These are phyloP conservation scores for Macrocybe sp. DNA, from an alignment of 1,284 basidiomycete genomes.

Conservation along the genomic window DNA sequence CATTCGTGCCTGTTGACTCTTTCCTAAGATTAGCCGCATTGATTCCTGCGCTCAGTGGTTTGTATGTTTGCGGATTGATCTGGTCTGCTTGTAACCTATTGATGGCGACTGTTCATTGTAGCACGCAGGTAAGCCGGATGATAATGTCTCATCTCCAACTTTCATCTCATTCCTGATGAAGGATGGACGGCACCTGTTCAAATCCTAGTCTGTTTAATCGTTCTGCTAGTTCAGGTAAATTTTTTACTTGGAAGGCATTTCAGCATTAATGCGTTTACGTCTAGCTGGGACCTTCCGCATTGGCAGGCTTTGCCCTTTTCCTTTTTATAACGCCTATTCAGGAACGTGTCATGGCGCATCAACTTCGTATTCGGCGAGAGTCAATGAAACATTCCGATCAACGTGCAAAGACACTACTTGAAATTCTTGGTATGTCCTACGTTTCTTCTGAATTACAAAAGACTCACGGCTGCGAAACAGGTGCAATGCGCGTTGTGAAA, in stretches of 20 bases:
- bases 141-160: not conserved
- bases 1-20: conserved; percentile 3
- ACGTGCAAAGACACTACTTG: conserved; percentile 61
- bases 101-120: conserved; percentile 10
- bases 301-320: conserved; percentile 77
- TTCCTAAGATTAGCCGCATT: conserved; percentile 44
- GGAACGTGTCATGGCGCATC: conserved; percentile 63
- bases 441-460: not conserved
- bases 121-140: conserved; percentile 36
- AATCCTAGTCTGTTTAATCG: conserved; percentile 53
- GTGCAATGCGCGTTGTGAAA: conserved; percentile 73
- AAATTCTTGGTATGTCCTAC: conserved; percentile 46
- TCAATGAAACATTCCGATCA: conserved; percentile 71
- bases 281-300: conserved; percentile 70
- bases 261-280: not conserved
- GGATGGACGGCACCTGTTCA: conserved; percentile 73
- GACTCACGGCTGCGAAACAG: conserved; percentile 19
- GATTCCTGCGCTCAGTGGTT: conserved; percentile 66
- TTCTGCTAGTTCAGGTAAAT: conserved; percentile 52
- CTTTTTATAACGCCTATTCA: conserved; percentile 67
- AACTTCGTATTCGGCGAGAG: conserved; percentile 55
- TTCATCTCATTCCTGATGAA: conserved; percentile 11
- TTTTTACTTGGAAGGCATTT: not conserved
- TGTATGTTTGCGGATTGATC: conserved; percentile 34
- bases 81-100: not conserved